Conservation (phyloP, 768 basidiomycete genomes). For the Leccinum barrowsii region DNA sequence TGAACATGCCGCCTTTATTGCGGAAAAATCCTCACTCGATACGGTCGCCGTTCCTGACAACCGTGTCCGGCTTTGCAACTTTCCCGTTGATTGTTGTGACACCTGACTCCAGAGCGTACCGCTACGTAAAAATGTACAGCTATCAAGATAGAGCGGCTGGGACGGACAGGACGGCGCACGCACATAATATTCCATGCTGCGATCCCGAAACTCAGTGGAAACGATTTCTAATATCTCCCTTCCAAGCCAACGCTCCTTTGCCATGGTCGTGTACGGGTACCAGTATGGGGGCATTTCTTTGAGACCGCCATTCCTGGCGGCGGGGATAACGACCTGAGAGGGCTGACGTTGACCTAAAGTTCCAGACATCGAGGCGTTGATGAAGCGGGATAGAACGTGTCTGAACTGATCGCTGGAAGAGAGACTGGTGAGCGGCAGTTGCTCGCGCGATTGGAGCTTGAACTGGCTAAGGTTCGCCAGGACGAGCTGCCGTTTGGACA, state of each 20-base stretch:
- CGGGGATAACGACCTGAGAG: constrained; percentile 20
- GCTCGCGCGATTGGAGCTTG: constrained; percentile 29
- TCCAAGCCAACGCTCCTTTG: constrained; percentile 87
- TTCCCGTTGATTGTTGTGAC: constrained; percentile 96
- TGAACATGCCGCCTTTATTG: not conserved
- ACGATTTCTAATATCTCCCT: constrained; percentile 88
- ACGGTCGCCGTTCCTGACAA: constrained; percentile 83
- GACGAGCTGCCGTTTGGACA: constrained; percentile 27
- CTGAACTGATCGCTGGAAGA: constrained; percentile 54
- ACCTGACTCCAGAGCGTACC: constrained; percentile 81
- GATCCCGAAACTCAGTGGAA: constrained; percentile 90
- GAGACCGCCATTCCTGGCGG: constrained; percentile 40
- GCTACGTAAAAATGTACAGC: constrained; percentile 33
- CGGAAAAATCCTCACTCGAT: constrained; percentile 63
- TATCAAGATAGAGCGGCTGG: not conserved
- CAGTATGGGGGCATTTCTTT: constrained; percentile 87
- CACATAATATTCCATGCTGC: constrained; percentile 95
- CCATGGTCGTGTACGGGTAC: constrained; percentile 91
- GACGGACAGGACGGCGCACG: constrained; percentile 30
- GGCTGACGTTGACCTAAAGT: constrained; percentile 21
- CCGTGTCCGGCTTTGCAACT: constrained; percentile 71
- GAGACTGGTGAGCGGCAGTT: constrained; percentile 43
- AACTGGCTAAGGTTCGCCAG: constrained; percentile 28
- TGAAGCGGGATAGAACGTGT: constrained; percentile 50
- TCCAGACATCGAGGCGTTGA: constrained; percentile 48